Percentiles rank a stretch among this genome's conserved stretches.
These are phyloP conservation scores for Magnusiomyces sp. DNA, from an alignment of 1,139 yeast species.

Conservation along the genomic window DNA sequence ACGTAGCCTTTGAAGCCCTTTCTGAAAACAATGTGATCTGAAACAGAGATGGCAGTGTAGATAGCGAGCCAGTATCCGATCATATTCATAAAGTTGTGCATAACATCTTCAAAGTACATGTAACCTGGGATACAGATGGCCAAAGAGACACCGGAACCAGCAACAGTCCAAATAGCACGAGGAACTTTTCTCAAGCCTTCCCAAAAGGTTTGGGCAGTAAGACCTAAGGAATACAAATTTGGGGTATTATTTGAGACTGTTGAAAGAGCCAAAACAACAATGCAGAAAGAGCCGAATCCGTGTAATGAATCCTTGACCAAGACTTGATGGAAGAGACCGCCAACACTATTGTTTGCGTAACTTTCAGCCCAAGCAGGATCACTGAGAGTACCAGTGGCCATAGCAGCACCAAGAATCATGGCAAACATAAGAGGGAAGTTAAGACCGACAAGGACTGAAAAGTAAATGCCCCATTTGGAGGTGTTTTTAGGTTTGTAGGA, in stretches of 20 bases:
- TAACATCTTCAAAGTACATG: slow-evolving; percentile 59
- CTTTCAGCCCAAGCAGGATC: slow-evolving; percentile 40
- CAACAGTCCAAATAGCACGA: slow-evolving; percentile 70
- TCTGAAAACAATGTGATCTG: slow-evolving; percentile 72
- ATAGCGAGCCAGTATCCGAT: slow-evolving; percentile 88
- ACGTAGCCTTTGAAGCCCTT: slow-evolving; percentile 52
- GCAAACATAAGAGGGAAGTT: slow-evolving; percentile 61
- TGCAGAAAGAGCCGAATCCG: slow-evolving; percentile 84
- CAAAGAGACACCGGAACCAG: slow-evolving; percentile 66
- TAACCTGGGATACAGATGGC: slow-evolving; percentile 87
- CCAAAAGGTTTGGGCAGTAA: slow-evolving; percentile 81
- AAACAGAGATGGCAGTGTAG: slow-evolving; percentile 59
- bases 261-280: slow-evolving; percentile 73
- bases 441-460: slow-evolving; percentile 55
- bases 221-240: slow-evolving; percentile 81
- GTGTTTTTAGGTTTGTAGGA: slow-evolving; percentile 69
- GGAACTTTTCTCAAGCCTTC: slow-evolving; percentile 64
- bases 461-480: slow-evolving; percentile 50
- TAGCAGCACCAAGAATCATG: slow-evolving; percentile 80
- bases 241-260: slow-evolving; percentile 88
- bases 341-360: slow-evolving; percentile 51
- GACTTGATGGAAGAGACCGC: slow-evolving; percentile 75
- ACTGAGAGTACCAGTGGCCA: slow-evolving; percentile 53
- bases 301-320: slow-evolving; percentile 71
- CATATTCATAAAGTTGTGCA: slow-evolving; percentile 81